Conservation (phyloP, 495 filamentous ascomycete genomes). For the Symbiotaphrina buchneri region DNA sequence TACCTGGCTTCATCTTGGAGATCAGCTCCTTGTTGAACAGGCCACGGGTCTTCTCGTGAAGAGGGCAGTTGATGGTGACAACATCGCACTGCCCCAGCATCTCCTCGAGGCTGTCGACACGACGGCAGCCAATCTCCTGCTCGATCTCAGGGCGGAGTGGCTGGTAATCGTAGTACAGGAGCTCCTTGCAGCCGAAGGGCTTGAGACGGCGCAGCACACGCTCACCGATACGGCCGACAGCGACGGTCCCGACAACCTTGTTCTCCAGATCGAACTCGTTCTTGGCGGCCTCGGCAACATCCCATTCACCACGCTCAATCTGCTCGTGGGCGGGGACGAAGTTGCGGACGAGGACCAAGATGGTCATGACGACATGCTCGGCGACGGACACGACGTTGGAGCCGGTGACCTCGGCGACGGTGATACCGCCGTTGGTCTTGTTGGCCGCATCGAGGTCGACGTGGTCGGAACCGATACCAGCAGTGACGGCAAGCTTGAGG, state of each 20-base stretch:
- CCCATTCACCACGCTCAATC: conserved; percentile 73
- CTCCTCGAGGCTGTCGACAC: conserved; percentile 76
- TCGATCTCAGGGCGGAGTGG: conserved; percentile 69
- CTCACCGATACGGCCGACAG: conserved; percentile 93
- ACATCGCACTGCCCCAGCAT: conserved; percentile 91
- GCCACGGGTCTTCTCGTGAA: conserved; percentile 91
- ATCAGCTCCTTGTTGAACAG: conserved; percentile 99
- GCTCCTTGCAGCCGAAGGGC: conserved; percentile 98
- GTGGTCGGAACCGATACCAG: conserved; percentile 95
- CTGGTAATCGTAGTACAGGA: conserved; percentile 99
- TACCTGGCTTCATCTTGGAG: conserved; percentile 95
- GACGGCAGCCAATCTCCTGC: conserved; percentile 87
- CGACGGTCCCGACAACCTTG: conserved; percentile 96
- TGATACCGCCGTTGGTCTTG: conserved; percentile 94
- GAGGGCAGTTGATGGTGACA: conserved; percentile 97
- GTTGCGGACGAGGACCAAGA: conserved; percentile 89
- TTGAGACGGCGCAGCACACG: conserved; percentile 88
- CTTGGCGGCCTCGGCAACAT: conserved; percentile 91
- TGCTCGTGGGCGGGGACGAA: conserved; percentile 94
- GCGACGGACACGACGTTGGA: conserved; percentile 23
- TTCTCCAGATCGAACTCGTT: conserved; percentile 91
- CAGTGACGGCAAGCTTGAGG: conserved; percentile 87
- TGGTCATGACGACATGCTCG: conserved; percentile 88
- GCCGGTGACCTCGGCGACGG: conserved; percentile 90
- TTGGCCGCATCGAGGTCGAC: conserved; percentile 94